phyloP scores from a whole-genome alignment of 805 yeast genomes.

The Candida coleopterorum region DNA sequence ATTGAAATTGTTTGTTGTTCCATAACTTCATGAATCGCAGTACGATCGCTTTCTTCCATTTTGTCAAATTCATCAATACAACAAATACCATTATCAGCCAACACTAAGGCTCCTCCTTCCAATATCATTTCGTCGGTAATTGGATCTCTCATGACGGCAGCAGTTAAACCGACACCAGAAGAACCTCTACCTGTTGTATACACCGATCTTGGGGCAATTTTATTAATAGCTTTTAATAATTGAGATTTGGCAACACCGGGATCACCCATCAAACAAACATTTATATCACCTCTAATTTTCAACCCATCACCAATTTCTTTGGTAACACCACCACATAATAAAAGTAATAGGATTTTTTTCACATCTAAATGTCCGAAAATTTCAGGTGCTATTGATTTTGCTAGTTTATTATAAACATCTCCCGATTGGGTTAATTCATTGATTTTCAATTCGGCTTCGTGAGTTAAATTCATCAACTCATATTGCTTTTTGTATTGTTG shows the following conservation, averaged over 20 bases:
- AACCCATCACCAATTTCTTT: conserved; percentile 95
- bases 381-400: conserved; percentile 94
- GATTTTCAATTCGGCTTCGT: conserved; percentile 53
- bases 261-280: conserved; percentile 95
- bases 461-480: conserved; percentile 55
- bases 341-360: conserved; percentile 79
- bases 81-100: conserved; percentile 97
- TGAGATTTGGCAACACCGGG: conserved; percentile 99
- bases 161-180: conserved; percentile 97
- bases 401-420: conserved; percentile 71
- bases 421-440: conserved; percentile 53
- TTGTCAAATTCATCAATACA: conserved; percentile 99
- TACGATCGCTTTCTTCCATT: conserved; percentile 95
- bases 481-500: conserved; percentile 87
- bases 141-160: conserved; percentile 98
- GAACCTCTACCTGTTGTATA: conserved; percentile 99
- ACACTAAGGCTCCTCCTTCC: conserved; percentile 96
- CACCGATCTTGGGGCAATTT: conserved; percentile 93
- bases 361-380: conserved; percentile 92
- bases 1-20: conserved; percentile 98
- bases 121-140: conserved; percentile 98
- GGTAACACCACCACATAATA: conserved; percentile 92
- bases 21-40: conserved; percentile 99
- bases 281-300: conserved; percentile 95
- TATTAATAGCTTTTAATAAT: conserved; percentile 81